These are phyloP conservation scores for Angophora floribunda DNA, from an alignment of 345 rosid genomes.

Conservation along the genomic window DNA sequence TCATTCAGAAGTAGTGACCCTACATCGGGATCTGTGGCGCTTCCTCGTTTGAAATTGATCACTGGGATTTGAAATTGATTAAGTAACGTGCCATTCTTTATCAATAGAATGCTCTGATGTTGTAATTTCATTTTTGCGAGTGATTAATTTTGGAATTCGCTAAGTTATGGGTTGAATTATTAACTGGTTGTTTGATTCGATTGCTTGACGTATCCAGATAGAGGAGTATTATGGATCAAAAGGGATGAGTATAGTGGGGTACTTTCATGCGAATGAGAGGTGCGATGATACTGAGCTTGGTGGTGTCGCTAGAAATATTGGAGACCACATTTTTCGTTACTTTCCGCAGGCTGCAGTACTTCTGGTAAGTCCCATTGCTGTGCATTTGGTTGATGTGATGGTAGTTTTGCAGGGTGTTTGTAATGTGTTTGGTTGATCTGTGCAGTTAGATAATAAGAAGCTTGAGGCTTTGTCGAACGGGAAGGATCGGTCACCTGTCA, in stretches of 20 bases:
- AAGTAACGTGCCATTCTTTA: background rate
- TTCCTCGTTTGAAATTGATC: background rate
- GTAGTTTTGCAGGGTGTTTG: background rate
- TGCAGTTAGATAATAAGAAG: conserved; percentile 80
- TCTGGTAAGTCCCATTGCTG: conserved; percentile 37
- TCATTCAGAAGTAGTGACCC: background rate
- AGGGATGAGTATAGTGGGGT: conserved; percentile 76
- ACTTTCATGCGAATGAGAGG: conserved; percentile 94
- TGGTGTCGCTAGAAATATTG: conserved; percentile 75
- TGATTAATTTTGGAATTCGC: background rate
- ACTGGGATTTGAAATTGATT: background rate
- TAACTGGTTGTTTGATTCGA: conserved; percentile 4
- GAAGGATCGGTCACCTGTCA: conserved; percentile 55
- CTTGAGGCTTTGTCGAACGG: conserved; percentile 60
- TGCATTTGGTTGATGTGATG: background rate
- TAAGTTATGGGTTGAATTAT: background rate
- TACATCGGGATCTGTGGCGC: background rate
- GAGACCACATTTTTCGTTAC: conserved; percentile 79
- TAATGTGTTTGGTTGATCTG: background rate
- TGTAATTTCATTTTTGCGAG: background rate
- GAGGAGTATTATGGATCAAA: conserved; percentile 71
- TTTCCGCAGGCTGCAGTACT: conserved; percentile 69
- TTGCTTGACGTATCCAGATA: conserved; percentile 24
- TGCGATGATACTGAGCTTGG: conserved; percentile 65
- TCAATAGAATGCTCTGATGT: background rate